phyloP scores from a whole-genome alignment of 164 flowering plant species.

The Euptelea pleiosperma region DNA sequence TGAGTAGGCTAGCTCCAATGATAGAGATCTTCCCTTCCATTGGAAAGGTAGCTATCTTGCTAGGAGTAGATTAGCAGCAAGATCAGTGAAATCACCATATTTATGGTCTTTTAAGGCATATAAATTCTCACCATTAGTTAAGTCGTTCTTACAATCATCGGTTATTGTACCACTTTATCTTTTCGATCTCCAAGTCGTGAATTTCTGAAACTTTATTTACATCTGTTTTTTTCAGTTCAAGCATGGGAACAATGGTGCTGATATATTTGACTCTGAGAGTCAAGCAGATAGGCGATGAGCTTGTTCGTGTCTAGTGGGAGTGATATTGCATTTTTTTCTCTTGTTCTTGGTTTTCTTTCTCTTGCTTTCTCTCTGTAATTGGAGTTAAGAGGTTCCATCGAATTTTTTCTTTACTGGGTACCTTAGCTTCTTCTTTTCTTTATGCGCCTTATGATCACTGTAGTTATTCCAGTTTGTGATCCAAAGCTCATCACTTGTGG shows the following conservation, averaged over 20 bases:
- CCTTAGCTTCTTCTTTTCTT: too few relatives aligned
- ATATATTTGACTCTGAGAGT: constrained; percentile 72
- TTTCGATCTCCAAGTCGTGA: too few relatives aligned
- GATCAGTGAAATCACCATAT: not conserved
- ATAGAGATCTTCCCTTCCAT: too few relatives aligned
- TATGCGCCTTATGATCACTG: too few relatives aligned
- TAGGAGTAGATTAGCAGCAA: too few relatives aligned
- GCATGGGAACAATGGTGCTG: constrained; percentile 66
- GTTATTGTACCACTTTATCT: too few relatives aligned
- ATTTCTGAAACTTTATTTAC: not conserved
- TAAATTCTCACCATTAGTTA: too few relatives aligned
- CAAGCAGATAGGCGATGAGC: constrained; percentile 43
- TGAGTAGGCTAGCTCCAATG: too few relatives aligned
- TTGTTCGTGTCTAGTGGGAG: constrained; percentile 17
- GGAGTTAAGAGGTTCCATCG: too few relatives aligned
- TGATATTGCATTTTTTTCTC: not conserved
- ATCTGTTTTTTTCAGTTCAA: constrained; percentile 50
- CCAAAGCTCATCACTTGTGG: not conserved
- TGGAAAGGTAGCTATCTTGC: too few relatives aligned
- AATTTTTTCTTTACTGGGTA: too few relatives aligned
- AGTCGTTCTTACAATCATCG: not conserved
- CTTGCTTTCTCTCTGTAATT: too few relatives aligned
- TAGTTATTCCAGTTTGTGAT: not conserved
- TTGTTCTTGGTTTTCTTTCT: not conserved
- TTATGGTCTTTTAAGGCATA: not conserved